A percentile compares a stretch with the other conserved stretches of the same genome.
phyloP scores from a whole-genome alignment of 257 asterid genomes.

The Solanum piurae region DNA sequence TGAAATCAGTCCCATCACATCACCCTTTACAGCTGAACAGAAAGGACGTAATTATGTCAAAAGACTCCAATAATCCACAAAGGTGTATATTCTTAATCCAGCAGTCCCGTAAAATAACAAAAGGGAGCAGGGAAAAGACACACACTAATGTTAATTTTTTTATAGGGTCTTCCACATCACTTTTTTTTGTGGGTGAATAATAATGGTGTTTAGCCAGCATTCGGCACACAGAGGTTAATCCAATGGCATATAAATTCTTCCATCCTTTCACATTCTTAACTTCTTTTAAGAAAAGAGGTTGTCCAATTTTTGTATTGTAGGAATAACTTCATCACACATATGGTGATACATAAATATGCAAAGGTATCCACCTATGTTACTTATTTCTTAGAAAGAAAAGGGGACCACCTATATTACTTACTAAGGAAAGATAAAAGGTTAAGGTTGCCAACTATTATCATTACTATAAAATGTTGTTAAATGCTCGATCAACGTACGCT shows the following conservation, averaged over 20 bases:
- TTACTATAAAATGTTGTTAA: background rate
- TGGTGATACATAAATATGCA: background rate
- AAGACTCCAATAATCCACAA: background rate
- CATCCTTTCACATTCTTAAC: background rate
- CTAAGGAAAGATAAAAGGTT: background rate
- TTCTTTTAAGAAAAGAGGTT: background rate
- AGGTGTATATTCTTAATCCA: background rate
- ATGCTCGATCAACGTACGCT: background rate
- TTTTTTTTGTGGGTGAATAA: background rate
- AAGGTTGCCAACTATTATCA: background rate
- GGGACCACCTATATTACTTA: background rate
- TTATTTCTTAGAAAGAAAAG: background rate
- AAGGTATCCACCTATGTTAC: background rate
- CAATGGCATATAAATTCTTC: background rate
- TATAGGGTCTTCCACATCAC: background rate
- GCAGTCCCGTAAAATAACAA: background rate
- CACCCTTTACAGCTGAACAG: background rate
- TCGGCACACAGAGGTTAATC: background rate
- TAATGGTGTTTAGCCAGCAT: background rate
- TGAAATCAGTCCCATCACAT: background rate
- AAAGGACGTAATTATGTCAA: background rate
- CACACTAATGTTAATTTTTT: background rate
- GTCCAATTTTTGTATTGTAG: background rate
- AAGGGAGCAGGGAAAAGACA: background rate
- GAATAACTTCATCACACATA: background rate